Conservation (phyloP, 2,329 filamentous ascomycete species). For the Pleoardoris graminearum region DNA sequence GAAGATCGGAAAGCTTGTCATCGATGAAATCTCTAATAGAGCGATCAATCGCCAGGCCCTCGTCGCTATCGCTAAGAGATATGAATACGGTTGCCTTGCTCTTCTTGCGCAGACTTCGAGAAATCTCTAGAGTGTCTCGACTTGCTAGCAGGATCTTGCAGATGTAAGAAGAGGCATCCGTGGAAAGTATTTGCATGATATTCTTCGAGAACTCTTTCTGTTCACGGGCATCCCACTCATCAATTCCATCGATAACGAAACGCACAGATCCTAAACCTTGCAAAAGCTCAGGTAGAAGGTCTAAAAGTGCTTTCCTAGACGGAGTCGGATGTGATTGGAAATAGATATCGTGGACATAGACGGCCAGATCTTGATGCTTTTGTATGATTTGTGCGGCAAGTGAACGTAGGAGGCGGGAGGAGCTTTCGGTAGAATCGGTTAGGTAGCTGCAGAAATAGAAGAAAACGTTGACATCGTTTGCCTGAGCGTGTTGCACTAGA, state of each 20-base stretch:
- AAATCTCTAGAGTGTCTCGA: too few species aligned
- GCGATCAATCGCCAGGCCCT: too few species aligned
- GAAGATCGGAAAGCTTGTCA: too few species aligned
- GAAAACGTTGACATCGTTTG: slow-evolving; percentile 7
- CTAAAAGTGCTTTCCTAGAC: slow-evolving; percentile 10
- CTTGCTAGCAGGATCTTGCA: too few species aligned
- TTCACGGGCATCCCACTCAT: slow-evolving; percentile 12
- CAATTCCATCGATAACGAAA: slow-evolving; percentile 18
- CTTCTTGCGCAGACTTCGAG: too few species aligned
- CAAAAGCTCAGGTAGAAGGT: slow-evolving; percentile 12
- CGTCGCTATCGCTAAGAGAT: too few species aligned
- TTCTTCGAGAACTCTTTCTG: slow-evolving; percentile 10
- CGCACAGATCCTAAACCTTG: slow-evolving; percentile 13
- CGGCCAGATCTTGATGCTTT: slow-evolving; percentile 12
- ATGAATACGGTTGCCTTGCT: too few species aligned
- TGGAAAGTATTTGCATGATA: slow-evolving; percentile 7
- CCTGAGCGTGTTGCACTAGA: slow-evolving; percentile 12
- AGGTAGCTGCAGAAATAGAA: slow-evolving; percentile 18
- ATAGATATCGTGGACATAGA: slow-evolving; percentile 9
- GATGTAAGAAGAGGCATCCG: slow-evolving; percentile 1
- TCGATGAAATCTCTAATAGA: too few species aligned
- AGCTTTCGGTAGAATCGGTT: neutral
- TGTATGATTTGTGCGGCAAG: slow-evolving; percentile 14
- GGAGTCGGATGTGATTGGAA: slow-evolving; percentile 5
- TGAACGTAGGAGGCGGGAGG: slow-evolving; percentile 7